Conservation (phyloP, 805 yeast genomes). For the Tetrapisispora nanseiensis region DNA sequence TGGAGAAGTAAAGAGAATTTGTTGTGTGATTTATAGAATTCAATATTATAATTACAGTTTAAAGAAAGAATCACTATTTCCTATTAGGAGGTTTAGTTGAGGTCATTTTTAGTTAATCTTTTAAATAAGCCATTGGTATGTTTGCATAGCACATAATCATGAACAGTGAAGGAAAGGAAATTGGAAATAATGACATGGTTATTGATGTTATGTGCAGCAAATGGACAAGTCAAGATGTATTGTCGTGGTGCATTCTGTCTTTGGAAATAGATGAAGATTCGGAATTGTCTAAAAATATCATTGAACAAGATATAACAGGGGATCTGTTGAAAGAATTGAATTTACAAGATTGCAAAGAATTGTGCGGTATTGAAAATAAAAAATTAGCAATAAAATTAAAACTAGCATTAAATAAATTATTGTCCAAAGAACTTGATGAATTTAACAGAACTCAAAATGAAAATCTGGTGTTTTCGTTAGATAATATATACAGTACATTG, state of each 20-base stretch:
- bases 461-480: constrained; percentile 22
- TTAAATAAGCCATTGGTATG: neutral
- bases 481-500: constrained; percentile 20
- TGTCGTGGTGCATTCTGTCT: constrained; percentile 18
- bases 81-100: no score
- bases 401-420: constrained; percentile 46
- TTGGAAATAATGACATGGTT: neutral
- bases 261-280: constrained; percentile 12
- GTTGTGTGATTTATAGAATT: no score
- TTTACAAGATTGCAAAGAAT: constrained; percentile 60
- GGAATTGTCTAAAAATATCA: constrained; percentile 9
- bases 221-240: constrained; percentile 23
- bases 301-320: constrained; percentile 35
- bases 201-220: constrained; percentile 3
- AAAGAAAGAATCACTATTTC: no score
- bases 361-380: constrained; percentile 46
- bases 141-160: neutral
- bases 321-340: constrained; percentile 58
- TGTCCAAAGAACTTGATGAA: constrained; percentile 17
- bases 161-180: neutral
- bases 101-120: neutral
- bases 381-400: constrained; percentile 52
- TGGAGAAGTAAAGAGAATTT: no score
- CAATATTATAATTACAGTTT: no score
- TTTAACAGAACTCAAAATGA: constrained; percentile 23